These are phyloP conservation scores for Neurospora sp. DNA, from an alignment of 495 filamentous ascomycete genomes.

Conservation along the genomic window DNA sequence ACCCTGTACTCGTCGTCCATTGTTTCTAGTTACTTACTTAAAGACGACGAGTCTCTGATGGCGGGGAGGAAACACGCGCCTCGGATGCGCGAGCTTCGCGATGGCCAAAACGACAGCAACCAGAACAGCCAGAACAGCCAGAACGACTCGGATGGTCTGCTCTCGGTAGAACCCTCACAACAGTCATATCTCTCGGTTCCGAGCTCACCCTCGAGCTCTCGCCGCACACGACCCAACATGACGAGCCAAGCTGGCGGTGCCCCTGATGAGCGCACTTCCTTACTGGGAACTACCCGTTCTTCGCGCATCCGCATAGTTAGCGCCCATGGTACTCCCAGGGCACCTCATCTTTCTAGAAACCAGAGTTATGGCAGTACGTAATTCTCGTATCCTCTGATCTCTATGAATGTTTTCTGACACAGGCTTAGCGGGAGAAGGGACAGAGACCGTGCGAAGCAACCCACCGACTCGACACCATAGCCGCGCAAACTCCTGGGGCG, in stretches of 20 bases:
- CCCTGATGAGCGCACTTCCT: constrained; percentile 37
- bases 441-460: background rate
- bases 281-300: constrained; percentile 29
- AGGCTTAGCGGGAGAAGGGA: constrained; percentile 9
- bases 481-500: constrained; percentile 51
- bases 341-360: constrained; percentile 33
- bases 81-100: constrained; percentile 12
- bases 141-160: constrained; percentile 3
- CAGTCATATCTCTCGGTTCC: constrained; percentile 19
- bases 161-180: constrained; percentile 2
- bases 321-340: constrained; percentile 26
- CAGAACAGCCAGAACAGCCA: constrained; percentile 1
- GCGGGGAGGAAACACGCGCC: constrained; percentile 15
- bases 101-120: background rate
- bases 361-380: constrained; percentile 38
- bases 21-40: background rate
- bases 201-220: constrained; percentile 17
- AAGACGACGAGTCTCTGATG: constrained; percentile 3
- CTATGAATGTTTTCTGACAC: constrained; percentile 2
- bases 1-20: background rate
- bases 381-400: background rate
- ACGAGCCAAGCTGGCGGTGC: constrained; percentile 20
- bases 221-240: constrained; percentile 14
- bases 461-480: constrained; percentile 47
- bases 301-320: constrained; percentile 34